A percentile compares a stretch with the other conserved stretches of the same genome.
Evolutionary conservation across 257 asterid species (phyloP).

Genomic region (Fraxinus pennsylvanica): DNA sequence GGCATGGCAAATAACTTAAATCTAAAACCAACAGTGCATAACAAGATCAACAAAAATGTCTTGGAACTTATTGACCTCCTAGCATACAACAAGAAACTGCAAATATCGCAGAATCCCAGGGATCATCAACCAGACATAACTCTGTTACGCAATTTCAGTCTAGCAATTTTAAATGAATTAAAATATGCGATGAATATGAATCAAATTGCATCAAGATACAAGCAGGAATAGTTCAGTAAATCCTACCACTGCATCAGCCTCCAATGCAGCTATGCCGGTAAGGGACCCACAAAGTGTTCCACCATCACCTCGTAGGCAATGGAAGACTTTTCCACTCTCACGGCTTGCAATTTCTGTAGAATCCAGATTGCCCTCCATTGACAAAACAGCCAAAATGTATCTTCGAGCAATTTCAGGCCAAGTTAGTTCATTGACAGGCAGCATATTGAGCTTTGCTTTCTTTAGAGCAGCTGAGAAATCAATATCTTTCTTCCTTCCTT

Average conservation of each 20-base stretch:
- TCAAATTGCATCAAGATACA: not conserved
- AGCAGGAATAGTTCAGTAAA: conserved; percentile 14
- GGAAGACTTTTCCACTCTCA: conserved; percentile 88
- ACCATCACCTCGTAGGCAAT: conserved; percentile 90
- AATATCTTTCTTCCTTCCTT: conserved; percentile 82
- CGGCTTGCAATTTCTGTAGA: conserved; percentile 76
- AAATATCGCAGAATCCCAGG: not conserved
- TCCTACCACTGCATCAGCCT: conserved; percentile 90
- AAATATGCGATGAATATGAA: conserved; percentile 1
- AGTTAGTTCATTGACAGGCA: conserved; percentile 82
- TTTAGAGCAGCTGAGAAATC: conserved; percentile 63
- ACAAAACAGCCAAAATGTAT: conserved; percentile 66
- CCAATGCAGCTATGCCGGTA: conserved; percentile 81
- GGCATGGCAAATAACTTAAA: not conserved
- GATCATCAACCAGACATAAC: conserved; percentile 11
- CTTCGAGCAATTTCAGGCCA: conserved; percentile 98
- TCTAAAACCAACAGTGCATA: not conserved
- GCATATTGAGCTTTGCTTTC: conserved; percentile 66
- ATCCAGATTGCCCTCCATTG: conserved; percentile 86
- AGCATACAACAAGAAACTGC: conserved; percentile 2
- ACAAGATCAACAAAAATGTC: not conserved
- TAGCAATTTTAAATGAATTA: conserved; percentile 1
- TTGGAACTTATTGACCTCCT: conserved; percentile 4
- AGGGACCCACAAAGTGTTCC: conserved; percentile 89
- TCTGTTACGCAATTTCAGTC: not conserved